Evolutionary conservation across 371 early-diverging fungal genomes (phyloP), one percentile per base, ranked within the genome.

Genomic region (Mucor circinelloides): DNA sequence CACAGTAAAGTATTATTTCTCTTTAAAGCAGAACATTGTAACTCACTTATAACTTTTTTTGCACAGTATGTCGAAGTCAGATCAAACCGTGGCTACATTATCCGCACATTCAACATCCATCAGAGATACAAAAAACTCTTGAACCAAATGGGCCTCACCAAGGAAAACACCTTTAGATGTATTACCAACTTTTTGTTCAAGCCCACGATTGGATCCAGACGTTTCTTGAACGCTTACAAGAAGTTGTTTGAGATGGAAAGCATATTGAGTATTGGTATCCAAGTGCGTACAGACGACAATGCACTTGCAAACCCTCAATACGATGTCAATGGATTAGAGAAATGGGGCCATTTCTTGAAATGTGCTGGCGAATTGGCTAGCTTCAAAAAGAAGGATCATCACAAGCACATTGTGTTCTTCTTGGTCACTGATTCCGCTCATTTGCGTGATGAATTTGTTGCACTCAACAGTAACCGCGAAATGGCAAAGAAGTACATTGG

Each of bases 61-160:
- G 46, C 15, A 48, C 69, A 83, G 80, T 79, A 78, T 58, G 74
- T 84, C 15, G 74, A 81, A 42, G 67, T 76, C 25, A 61, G 73
- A 32, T 79, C 80, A 4, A 84, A 84, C 50, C 84, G 84, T 34
- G 84, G 74, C 12, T 81, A 75, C 62, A 77, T 84, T 25, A 68
- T 84, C 25, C 77, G 77, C 50, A 81, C 82, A 1, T 84, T 84
- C 44, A 66, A 76, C 58, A 44, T 70, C 12, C 78, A 78, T 15
- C 62, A 63, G 13, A 42, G 58, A 36, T 81, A 81, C 38, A 74
- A 66, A 5, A 68, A 68, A 15, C 61, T 50, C 9, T 59, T 81
- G 8, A 66, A 72, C 2, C 25, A 59, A 9, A 73, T 81, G 63
- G 84, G 84, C 0, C 58, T 84, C 8, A 76, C 74, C 19, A 78